Evolutionary conservation across 371 early-diverging fungal species (phyloP), one percentile per base, ranked within the genome.

Genomic region (Mucor circinelloides): DNA sequence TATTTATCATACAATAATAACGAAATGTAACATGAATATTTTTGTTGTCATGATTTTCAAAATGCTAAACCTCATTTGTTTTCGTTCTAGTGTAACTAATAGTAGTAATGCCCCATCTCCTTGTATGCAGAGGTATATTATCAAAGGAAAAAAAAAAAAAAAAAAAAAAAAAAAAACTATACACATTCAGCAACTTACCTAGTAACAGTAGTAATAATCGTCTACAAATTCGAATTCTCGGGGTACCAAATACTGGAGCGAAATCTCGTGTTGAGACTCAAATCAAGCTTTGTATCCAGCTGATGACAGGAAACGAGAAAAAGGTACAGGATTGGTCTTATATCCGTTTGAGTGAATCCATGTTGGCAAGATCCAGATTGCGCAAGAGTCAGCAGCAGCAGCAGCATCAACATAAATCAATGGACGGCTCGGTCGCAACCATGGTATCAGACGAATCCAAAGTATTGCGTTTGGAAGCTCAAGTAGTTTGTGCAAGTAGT

Each of bases 221-320:
- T 27, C 60, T 65, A 19, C 52, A 72, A 40, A 83, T 91, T 65
- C 73, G 79, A 19, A 81, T 91, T 42, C 82, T 89, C 36, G 95
- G 94, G 7, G 84, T 94, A 13, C 89, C 93, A 19, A 79, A 73
- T 48, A 80, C 83, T 32, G 93, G 94, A 44, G 95, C 95, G 31
- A 92, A 94, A 74, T 95, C 94, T 25, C 82, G 95, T 13, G 96
- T 96, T 21, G 95, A 96, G 74, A 96, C 96, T 19, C 96, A 95
- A 78, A 93, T 94, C 74, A 94, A 93, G 63, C 79, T 95, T 17
- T 92, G 93, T 42, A 77, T 96, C 65, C 91, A 93, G 68, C 79
- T 96, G 32, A 84, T 89, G 12, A 88, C 88, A 32, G 79, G 81
- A 38, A 76, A 85, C 62, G 91, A 90, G 58, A 89, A 89, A 64